Percentiles rank a stretch among this genome's conserved stretches.
Conservation (phyloP, 1,139 yeast species). For the Hansenula lynferdii region DNA sequence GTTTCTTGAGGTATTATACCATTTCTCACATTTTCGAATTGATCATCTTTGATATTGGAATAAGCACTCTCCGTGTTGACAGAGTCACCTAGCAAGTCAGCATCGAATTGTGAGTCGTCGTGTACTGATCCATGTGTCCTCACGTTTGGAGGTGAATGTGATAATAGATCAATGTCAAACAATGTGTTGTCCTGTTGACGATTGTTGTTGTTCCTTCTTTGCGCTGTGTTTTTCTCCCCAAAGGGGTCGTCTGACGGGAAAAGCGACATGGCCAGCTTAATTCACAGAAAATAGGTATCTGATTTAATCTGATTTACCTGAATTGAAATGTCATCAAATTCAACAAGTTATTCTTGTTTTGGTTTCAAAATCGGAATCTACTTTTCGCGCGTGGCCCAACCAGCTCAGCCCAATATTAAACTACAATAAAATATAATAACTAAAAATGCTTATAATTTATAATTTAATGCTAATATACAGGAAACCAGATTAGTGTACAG, state of each 20-base stretch:
- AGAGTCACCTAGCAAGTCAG: conserved; percentile 15
- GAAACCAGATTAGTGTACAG: no score
- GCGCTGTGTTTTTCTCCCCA: not conserved
- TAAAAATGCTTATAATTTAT: no score
- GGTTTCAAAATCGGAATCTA: no score
- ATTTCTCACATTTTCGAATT: conserved; percentile 16
- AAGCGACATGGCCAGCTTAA: conserved; percentile 2
- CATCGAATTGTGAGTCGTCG: conserved; percentile 4
- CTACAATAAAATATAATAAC: no score
- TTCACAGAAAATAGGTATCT: no score
- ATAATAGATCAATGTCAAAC: conserved; percentile 26
- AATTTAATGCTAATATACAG: no score
- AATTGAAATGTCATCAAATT: no score
- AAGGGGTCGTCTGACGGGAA: conserved; percentile 1
- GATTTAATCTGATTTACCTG: no score
- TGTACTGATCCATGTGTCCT: not conserved
- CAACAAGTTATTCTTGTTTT: no score
- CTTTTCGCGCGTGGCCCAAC: no score
- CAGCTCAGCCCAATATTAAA: no score
- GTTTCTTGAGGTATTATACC: conserved; percentile 27
- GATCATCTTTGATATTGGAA: conserved; percentile 4
- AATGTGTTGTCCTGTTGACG: conserved; percentile 18
- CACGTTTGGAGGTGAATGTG: conserved; percentile 8
- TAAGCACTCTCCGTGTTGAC: conserved; percentile 9
- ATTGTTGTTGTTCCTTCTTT: no score